Percentiles rank a stretch among this genome's conserved stretches.
phyloP scores from a whole-genome alignment of 192 early-diverging fungal species.

The Rhizoclosmatium globosum region DNA sequence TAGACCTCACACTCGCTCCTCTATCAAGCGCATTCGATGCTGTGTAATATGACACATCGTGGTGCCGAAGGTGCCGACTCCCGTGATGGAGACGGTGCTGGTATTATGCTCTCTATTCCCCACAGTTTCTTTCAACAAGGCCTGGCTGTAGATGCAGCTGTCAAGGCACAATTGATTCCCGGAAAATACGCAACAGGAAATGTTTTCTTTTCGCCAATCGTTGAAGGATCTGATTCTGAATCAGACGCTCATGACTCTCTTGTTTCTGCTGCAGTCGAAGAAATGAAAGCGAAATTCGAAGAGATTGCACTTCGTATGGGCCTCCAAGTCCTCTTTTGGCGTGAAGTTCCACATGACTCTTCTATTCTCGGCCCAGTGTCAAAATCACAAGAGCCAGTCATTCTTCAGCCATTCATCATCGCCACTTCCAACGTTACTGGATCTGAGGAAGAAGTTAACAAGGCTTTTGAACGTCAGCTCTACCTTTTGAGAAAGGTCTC shows the following conservation, averaged over 20 bases:
- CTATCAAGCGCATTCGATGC: slow-evolving; percentile 85
- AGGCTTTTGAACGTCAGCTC: slow-evolving; percentile 81
- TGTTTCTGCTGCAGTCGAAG: slow-evolving; percentile 4
- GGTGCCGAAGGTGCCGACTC: slow-evolving; percentile 93
- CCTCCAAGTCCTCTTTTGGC: slow-evolving; percentile 88
- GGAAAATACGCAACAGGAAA: slow-evolving; percentile 98
- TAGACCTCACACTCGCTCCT: slow-evolving; percentile 84
- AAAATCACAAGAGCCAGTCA: slow-evolving; percentile 87
- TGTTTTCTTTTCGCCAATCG: slow-evolving; percentile 83
- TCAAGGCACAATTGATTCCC: slow-evolving; percentile 70
- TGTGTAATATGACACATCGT: slow-evolving; percentile 99
- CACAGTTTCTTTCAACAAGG: slow-evolving; percentile 76
- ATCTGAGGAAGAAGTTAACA: slow-evolving; percentile 28
- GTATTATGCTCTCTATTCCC: slow-evolving; percentile 95
- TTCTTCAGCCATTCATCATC: slow-evolving; percentile 90
- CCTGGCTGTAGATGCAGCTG: slow-evolving; percentile 63
- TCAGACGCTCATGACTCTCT: slow-evolving; percentile 64
- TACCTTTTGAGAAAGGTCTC: slow-evolving; percentile 91
- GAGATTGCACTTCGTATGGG: slow-evolving; percentile 77
- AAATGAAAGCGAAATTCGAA: slow-evolving; percentile 47
- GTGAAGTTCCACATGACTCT: slow-evolving; percentile 83
- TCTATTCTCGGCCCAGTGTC: slow-evolving; percentile 90
- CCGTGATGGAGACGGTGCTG: slow-evolving; percentile 98
- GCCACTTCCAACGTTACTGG: slow-evolving; percentile 5
- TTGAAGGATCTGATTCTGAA: slow-evolving; percentile 67